phyloP scores from a whole-genome alignment of 495 filamentous ascomycete genomes.

The Penicillium dipodomyicola region DNA sequence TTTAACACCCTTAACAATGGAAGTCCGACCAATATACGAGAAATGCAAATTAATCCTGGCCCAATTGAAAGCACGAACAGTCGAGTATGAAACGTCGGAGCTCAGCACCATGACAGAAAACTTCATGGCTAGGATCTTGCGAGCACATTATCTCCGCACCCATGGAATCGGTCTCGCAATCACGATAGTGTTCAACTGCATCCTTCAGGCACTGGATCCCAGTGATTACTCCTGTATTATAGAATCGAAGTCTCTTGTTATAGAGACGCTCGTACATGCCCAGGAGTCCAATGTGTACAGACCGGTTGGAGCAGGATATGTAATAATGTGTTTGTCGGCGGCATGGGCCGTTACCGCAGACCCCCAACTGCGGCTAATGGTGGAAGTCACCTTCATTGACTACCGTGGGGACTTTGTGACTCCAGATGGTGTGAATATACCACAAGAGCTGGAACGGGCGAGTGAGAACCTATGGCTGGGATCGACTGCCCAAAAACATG shows the following conservation, averaged over 20 bases:
- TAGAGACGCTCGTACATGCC: conserved; percentile 32
- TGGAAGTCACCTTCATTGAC: conserved; percentile 23
- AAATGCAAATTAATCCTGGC: conserved; percentile 22
- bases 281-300: conserved; percentile 26
- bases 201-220: conserved; percentile 25
- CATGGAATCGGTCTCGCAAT: conserved; percentile 36
- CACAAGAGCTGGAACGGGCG: conserved; percentile 11
- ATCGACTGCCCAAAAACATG: not conserved
- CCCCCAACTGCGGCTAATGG: conserved; percentile 8
- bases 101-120: not conserved
- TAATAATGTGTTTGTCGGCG: conserved; percentile 27
- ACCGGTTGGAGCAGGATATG: conserved; percentile 37
- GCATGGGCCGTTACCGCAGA: conserved; percentile 33
- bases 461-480: conserved; percentile 20
- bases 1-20: conserved; percentile 16
- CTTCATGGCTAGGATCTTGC: conserved; percentile 13
- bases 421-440: not conserved
- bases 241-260: conserved; percentile 28
- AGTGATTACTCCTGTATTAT: conserved; percentile 3
- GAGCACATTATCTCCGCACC: conserved; percentile 34
- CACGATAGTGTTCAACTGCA: conserved; percentile 35
- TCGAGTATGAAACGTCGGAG: conserved; percentile 10
- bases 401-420: conserved; percentile 31
- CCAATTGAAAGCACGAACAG: conserved; percentile 16
- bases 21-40: conserved; percentile 29